A percentile compares a stretch with the other conserved stretches of the same genome.
Evolutionary conservation across 1,139 yeast species (phyloP).

Genomic region (Candida dubliniensis): DNA sequence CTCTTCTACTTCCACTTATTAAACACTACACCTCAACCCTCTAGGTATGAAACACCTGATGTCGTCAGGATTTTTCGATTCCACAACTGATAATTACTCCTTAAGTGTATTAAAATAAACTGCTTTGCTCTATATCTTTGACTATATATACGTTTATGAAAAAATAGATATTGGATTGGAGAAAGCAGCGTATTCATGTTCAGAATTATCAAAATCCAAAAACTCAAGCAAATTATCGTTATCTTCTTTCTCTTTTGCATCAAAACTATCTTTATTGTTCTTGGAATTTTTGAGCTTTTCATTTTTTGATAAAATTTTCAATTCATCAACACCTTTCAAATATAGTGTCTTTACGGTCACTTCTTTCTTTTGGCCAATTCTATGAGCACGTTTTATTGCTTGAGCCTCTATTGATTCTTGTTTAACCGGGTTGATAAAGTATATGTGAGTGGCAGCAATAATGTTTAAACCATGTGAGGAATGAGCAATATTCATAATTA

Average conservation of each 20-base stretch:
- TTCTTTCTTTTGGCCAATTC: slow-evolving; percentile 12
- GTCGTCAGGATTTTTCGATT: too few species aligned
- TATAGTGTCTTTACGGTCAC: slow-evolving; percentile 1
- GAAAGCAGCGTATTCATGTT: slow-evolving; percentile 1
- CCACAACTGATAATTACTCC: too few species aligned
- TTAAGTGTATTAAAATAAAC: too few species aligned
- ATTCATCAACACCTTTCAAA: slow-evolving; percentile 1
- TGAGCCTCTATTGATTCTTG: slow-evolving; percentile 57
- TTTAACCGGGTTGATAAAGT: slow-evolving; percentile 72
- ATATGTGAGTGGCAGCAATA: slow-evolving; percentile 65
- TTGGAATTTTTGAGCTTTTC: not conserved
- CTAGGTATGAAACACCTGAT: too few species aligned
- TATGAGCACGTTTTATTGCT: slow-evolving; percentile 14
- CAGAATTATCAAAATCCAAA: not conserved
- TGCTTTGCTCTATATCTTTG: too few species aligned
- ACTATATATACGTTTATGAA: not conserved
- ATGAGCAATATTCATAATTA: slow-evolving; percentile 65
- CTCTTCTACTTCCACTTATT: not conserved
- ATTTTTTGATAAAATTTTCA: not conserved
- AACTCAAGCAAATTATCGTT: slow-evolving; percentile 1
- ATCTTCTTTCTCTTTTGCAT: not conserved
- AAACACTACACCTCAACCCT: too few species aligned
- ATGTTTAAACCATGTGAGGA: slow-evolving; percentile 75
- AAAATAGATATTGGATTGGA: not conserved
- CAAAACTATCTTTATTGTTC: not conserved